Evolutionary conservation across 306 rosid species (phyloP).

Genomic region (Cucurbita pepo): DNA sequence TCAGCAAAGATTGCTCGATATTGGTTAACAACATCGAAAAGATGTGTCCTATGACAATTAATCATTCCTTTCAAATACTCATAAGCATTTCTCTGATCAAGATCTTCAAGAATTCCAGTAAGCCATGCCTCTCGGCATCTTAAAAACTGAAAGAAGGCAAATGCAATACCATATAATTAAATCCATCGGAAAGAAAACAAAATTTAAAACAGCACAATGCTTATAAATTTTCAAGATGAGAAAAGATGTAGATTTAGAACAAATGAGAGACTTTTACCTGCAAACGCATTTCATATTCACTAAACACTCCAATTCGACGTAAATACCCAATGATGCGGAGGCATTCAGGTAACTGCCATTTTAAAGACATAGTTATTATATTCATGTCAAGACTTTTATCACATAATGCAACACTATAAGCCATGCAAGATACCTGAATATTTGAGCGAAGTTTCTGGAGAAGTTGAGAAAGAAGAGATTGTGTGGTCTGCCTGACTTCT

Average conservation of each 20-base stretch:
- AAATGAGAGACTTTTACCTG: conserved; percentile 33
- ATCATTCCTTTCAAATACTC: conserved; percentile 87
- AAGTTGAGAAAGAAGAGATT: conserved; percentile 93
- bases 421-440: conserved; percentile 53
- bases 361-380: conserved; percentile 12
- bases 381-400: not conserved
- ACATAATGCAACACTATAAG: conserved; percentile 3
- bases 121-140: conserved; percentile 99
- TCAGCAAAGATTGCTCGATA: conserved; percentile 97
- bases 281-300: conserved; percentile 92
- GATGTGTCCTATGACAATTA: conserved; percentile 91
- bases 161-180: conserved; percentile 2
- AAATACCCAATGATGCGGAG: conserved; percentile 87
- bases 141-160: conserved; percentile 46
- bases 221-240: not conserved
- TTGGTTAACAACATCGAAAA: conserved; percentile 93
- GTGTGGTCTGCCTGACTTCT: conserved; percentile 83
- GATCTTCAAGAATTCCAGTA: conserved; percentile 85
- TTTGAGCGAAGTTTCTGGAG: conserved; percentile 96
- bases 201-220: not conserved
- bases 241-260: not conserved
- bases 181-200: not conserved
- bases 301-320: conserved; percentile 83
- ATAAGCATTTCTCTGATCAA: conserved; percentile 73
- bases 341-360: conserved; percentile 79